A percentile compares a stretch with the other conserved stretches of the same genome.
Evolutionary conservation across 106 monocot species (phyloP).

Genomic region (Ottelia alismoides): DNA sequence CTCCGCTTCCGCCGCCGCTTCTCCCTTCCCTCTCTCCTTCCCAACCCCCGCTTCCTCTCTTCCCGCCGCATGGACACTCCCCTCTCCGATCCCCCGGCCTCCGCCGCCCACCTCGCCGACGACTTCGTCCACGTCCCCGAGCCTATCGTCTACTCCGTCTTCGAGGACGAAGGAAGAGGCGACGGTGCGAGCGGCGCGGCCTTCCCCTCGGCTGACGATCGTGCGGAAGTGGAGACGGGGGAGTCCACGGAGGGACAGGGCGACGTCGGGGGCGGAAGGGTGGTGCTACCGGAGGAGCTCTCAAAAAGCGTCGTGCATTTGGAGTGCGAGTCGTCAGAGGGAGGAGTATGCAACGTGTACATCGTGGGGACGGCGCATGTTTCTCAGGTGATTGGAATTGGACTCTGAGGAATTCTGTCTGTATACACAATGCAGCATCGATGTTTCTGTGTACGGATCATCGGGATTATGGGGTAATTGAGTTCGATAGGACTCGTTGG

Average conservation of each 20-base stretch:
- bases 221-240: background rate
- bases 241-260: background rate
- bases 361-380: constrained; percentile 83
- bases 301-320: constrained; percentile 39
- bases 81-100: background rate
- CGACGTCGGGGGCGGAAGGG: background rate
- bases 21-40: background rate
- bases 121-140: constrained; percentile 3
- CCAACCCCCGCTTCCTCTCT: background rate
- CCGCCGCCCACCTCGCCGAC: background rate
- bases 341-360: constrained; percentile 63
- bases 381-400: constrained; percentile 57
- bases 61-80: background rate
- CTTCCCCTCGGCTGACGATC: background rate
- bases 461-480: too few relatives aligned
- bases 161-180: background rate
- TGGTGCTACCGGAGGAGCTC: constrained; percentile 34
- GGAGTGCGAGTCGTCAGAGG: constrained; percentile 69
- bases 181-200: background rate
- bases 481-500: too few relatives aligned
- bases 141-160: background rate
- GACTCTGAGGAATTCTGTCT: background rate
- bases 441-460: too few relatives aligned
- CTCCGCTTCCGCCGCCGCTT: too few relatives aligned
- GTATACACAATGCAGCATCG: too few relatives aligned